phyloP scores from a whole-genome alignment of 441 rosid species.

The Manihot esculenta region DNA sequence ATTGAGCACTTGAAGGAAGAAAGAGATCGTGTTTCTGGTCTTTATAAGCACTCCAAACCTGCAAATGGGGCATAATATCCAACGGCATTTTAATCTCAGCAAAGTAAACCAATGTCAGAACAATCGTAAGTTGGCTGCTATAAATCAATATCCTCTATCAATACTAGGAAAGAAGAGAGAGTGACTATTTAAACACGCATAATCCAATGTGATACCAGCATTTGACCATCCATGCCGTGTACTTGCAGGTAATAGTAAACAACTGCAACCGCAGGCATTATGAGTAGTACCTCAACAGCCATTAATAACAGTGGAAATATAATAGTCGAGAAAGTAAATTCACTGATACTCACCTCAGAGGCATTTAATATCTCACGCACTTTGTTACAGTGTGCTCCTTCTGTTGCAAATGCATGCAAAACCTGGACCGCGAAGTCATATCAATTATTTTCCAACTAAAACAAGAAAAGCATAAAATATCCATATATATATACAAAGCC shows the following conservation, averaged over 20 bases:
- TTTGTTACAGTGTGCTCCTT: slow-evolving; percentile 94
- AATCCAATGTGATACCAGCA: too few species aligned
- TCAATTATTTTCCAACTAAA: background rate
- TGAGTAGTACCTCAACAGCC: background rate
- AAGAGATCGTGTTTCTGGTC: slow-evolving; percentile 98
- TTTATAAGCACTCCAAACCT: slow-evolving; percentile 98
- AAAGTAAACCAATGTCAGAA: too few species aligned
- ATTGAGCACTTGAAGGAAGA: slow-evolving; percentile 94
- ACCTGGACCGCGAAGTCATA: slow-evolving; percentile 47
- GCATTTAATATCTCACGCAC: slow-evolving; percentile 84
- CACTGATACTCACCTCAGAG: slow-evolving; percentile 68
- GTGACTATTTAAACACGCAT: too few species aligned
- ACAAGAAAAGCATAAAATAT: background rate
- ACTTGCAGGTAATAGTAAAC: background rate
- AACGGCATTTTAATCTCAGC: background rate
- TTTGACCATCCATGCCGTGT: background rate
- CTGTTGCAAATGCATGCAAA: slow-evolving; percentile 94
- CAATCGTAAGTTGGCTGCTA: too few species aligned
- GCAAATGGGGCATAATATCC: slow-evolving; percentile 10
- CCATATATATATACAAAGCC: background rate
- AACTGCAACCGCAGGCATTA: background rate
- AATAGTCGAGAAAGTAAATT: background rate
- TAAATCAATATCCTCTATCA: too few species aligned
- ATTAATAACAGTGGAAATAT: background rate
- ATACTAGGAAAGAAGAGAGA: too few species aligned